phyloP scores from a whole-genome alignment of 208 protist genomes.

The Strigomonas culicis region DNA sequence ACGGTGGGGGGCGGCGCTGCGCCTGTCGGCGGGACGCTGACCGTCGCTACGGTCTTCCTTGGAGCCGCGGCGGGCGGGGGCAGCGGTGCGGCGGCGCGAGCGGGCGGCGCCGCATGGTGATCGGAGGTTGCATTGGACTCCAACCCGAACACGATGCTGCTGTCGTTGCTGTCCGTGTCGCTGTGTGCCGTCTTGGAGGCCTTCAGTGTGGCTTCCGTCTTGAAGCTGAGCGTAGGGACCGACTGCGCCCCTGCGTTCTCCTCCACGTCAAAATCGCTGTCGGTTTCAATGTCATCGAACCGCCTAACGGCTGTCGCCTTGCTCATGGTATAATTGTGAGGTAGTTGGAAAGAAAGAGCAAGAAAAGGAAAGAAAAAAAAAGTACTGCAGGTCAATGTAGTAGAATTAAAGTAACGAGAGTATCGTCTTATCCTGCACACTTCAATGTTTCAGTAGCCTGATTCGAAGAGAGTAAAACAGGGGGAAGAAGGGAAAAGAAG shows the following conservation, averaged over 20 bases:
- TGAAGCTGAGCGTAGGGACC: slow-evolving; percentile 29
- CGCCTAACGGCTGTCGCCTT: slow-evolving; percentile 14
- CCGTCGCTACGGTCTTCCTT: not conserved
- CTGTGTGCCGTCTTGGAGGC: slow-evolving; percentile 20
- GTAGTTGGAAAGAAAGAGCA: not conserved
- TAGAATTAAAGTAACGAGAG: too few relatives aligned
- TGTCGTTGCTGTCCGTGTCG: slow-evolving; percentile 13
- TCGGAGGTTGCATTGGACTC: not conserved
- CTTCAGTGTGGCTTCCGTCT: slow-evolving; percentile 21
- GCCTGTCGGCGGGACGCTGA: not conserved
- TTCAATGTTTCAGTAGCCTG: too few relatives aligned
- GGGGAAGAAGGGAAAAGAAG: too few relatives aligned
- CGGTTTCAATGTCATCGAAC: slow-evolving; percentile 42
- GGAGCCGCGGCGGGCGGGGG: not conserved
- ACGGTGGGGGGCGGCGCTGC: not conserved
- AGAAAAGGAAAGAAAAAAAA: slow-evolving; percentile 7
- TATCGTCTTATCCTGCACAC: too few relatives aligned
- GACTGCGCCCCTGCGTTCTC: slow-evolving; percentile 11
- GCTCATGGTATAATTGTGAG: slow-evolving; percentile 8
- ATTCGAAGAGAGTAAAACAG: too few relatives aligned
- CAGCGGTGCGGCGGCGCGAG: not conserved
- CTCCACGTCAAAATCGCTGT: slow-evolving; percentile 36
- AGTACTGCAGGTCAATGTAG: too few relatives aligned
- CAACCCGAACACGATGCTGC: slow-evolving; percentile 16
- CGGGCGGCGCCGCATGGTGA: not conserved